Conservation (phyloP, 2,329 filamentous ascomycete species). For the Aspergillus neoniger region DNA sequence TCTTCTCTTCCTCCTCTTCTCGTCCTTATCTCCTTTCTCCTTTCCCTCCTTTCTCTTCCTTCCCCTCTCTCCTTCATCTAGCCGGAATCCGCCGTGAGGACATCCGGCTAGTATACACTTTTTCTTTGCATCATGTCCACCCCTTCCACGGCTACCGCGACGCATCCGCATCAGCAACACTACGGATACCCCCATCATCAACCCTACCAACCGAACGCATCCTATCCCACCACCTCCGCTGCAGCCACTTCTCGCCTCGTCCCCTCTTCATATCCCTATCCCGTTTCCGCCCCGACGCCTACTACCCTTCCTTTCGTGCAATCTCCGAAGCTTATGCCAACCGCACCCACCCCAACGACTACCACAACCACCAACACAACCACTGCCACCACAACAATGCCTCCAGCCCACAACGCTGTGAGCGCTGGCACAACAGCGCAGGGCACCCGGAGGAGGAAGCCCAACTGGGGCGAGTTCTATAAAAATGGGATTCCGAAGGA, state of each 20-base stretch:
- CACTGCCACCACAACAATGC: constrained; percentile 38
- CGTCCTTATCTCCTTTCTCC: constrained; percentile 2
- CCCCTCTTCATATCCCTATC: constrained; percentile 47
- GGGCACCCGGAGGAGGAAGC: constrained; percentile 57
- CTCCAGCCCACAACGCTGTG: constrained; percentile 42
- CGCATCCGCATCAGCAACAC: constrained; percentile 62
- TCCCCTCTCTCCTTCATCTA: constrained; percentile 2
- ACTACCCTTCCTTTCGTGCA: constrained; percentile 35
- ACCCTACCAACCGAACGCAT: constrained; percentile 56
- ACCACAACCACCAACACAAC: constrained; percentile 34
- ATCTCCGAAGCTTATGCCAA: constrained; percentile 39
- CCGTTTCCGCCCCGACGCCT: constrained; percentile 37
- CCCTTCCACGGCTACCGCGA: constrained; percentile 74
- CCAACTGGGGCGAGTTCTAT: constrained; percentile 80
- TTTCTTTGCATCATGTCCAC: constrained; percentile 67
- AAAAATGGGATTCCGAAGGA: constrained; percentile 81
- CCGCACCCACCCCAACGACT: constrained; percentile 36
- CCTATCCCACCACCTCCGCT: constrained; percentile 53
- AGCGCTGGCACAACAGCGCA: constrained; percentile 43
- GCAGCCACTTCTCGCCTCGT: constrained; percentile 44
- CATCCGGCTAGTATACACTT: constrained; percentile 28
- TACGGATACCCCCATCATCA: constrained; percentile 63
- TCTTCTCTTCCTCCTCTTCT: constrained; percentile 4
- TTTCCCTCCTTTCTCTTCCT: neutral
- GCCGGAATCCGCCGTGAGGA: constrained; percentile 27